Evolutionary conservation across 1,284 basidiomycete species (phyloP).

Genomic region (Xerocomus minutiporus): DNA sequence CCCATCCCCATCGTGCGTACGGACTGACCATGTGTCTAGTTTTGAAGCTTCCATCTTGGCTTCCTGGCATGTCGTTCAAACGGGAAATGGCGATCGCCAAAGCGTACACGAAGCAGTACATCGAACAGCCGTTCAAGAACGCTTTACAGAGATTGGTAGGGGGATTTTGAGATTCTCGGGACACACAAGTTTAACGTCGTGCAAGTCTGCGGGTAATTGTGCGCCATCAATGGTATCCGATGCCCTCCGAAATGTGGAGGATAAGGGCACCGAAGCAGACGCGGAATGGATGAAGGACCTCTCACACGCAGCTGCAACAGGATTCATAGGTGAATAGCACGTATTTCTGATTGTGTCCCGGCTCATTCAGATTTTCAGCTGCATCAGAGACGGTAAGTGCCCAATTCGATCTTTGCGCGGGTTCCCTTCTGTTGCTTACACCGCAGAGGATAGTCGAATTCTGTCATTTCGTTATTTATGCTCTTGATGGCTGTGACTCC

Average conservation of each 20-base stretch:
- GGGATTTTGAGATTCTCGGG: not conserved
- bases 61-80: conserved; percentile 22
- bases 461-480: conserved; percentile 28
- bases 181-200: not conserved
- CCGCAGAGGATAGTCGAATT: conserved; percentile 14
- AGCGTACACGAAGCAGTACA: conserved; percentile 11
- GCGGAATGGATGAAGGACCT: conserved; percentile 10
- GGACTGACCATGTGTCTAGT: conserved; percentile 11
- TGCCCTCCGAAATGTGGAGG: conserved; percentile 14
- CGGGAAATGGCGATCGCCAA: conserved; percentile 10
- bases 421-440: not conserved
- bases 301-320: conserved; percentile 21
- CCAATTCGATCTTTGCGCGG: not conserved
- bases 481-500: conserved; percentile 34
- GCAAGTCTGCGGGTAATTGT: conserved; percentile 8
- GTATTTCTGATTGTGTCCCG: not conserved
- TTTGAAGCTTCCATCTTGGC: conserved; percentile 19
- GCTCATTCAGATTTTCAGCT: conserved; percentile 13
- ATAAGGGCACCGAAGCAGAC: not conserved
- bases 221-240: conserved; percentile 22
- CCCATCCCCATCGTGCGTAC: not conserved
- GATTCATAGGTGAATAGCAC: conserved; percentile 15
- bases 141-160: conserved; percentile 17
- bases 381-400: conserved; percentile 22
- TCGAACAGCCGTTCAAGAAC: conserved; percentile 21